Conservation (phyloP, 176 grass and related monocot species). For the Oryza brachyantha region DNA sequence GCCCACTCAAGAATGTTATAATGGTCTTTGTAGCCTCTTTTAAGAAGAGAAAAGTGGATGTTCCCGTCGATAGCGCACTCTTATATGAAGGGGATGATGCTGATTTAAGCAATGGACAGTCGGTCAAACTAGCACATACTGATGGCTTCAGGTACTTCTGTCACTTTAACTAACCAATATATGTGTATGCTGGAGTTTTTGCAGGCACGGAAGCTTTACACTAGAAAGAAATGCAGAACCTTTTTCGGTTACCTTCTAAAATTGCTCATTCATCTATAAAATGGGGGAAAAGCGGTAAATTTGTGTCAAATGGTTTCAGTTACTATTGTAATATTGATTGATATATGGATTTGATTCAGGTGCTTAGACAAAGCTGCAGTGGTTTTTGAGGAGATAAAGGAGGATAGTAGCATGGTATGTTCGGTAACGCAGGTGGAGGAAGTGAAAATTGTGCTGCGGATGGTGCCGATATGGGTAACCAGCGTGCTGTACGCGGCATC, state of each 20-base stretch:
- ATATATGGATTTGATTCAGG: conserved; percentile 19
- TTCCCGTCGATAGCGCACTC: conserved; percentile 40
- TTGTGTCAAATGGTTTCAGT: neutral
- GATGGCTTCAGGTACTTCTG: conserved; percentile 64
- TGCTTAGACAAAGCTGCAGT: conserved; percentile 78
- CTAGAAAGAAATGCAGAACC: too few species aligned
- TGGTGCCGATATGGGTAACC: conserved; percentile 81
- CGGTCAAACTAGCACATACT: conserved; percentile 62
- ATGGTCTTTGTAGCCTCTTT: conserved; percentile 61
- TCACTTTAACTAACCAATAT: neutral
- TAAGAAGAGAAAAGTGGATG: conserved; percentile 62
- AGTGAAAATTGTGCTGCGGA: conserved; percentile 80
- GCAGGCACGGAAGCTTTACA: too few species aligned
- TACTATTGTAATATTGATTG: too few species aligned
- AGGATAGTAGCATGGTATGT: conserved; percentile 9
- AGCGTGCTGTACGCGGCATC: conserved; percentile 65
- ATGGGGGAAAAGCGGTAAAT: too few species aligned
- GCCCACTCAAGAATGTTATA: conserved; percentile 74
- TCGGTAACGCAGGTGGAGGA: conserved; percentile 85
- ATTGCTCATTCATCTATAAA: too few species aligned
- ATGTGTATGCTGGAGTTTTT: neutral
- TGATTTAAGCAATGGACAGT: neutral
- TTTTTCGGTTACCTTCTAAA: too few species aligned
- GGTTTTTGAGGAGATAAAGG: conserved; percentile 29
- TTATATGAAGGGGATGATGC: conserved; percentile 59